Evolutionary conservation across 2,329 filamentous ascomycete genomes (phyloP).

Genomic region (Biscogniauxia sp.): DNA sequence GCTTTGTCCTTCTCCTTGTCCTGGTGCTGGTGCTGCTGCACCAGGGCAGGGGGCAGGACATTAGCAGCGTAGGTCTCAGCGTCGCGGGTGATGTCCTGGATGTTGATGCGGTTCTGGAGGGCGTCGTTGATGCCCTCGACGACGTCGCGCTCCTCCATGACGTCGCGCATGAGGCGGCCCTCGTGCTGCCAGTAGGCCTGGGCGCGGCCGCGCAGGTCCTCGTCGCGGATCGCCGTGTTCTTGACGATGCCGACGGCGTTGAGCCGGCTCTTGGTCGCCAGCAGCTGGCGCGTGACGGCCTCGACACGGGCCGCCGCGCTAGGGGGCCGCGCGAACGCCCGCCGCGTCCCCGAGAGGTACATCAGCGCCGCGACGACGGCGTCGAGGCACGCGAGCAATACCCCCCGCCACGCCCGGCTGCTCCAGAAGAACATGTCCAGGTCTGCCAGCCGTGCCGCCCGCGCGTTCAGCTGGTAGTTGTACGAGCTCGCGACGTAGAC

Average conservation of each 20-base stretch:
- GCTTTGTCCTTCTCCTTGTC: slow-evolving; percentile 13
- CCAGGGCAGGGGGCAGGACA: slow-evolving; percentile 34
- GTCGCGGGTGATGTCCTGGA: slow-evolving; percentile 58
- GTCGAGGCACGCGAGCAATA: slow-evolving; percentile 66
- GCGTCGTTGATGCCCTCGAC: slow-evolving; percentile 69
- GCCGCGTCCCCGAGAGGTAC: slow-evolving; percentile 76
- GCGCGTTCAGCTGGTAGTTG: slow-evolving; percentile 62
- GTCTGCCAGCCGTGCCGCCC: slow-evolving; percentile 59
- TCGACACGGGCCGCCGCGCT: slow-evolving; percentile 66
- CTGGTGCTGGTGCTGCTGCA: slow-evolving; percentile 13
- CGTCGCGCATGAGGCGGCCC: slow-evolving; percentile 66
- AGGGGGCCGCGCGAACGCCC: slow-evolving; percentile 66
- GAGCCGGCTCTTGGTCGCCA: slow-evolving; percentile 62
- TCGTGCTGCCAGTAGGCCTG: slow-evolving; percentile 81
- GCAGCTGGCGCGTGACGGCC: slow-evolving; percentile 52
- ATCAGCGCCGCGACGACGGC: slow-evolving; percentile 61
- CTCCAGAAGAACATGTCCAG: slow-evolving; percentile 72
- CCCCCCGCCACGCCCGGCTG: slow-evolving; percentile 58
- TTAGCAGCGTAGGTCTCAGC: slow-evolving; percentile 60
- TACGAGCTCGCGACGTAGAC: slow-evolving; percentile 64
- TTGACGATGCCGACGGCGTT: slow-evolving; percentile 71
- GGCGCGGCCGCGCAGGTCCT: slow-evolving; percentile 62
- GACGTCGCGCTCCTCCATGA: slow-evolving; percentile 77
- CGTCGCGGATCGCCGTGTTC: slow-evolving; percentile 77
- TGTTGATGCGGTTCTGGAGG: slow-evolving; percentile 61